phyloP scores from a whole-genome alignment of 495 filamentous ascomycete genomes.

The Mycothermus thermophilus region DNA sequence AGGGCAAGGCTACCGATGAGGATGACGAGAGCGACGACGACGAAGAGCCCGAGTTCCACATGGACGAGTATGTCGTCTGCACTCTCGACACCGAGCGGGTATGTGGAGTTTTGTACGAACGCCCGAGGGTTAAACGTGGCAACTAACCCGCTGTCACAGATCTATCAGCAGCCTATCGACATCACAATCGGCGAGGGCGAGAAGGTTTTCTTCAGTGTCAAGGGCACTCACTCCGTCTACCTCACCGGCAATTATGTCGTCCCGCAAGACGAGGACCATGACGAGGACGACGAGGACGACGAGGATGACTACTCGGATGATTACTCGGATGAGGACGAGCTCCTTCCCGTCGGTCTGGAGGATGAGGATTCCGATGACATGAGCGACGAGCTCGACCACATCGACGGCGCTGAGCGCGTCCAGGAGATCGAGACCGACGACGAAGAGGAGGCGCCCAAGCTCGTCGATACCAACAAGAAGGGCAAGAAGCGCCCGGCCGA shows the following conservation, averaged over 20 bases:
- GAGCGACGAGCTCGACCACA: slow-evolving; percentile 73
- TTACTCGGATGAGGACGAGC: slow-evolving; percentile 47
- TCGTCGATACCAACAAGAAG: slow-evolving; percentile 51
- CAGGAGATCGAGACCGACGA: slow-evolving; percentile 78
- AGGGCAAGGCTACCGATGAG: slow-evolving; percentile 54
- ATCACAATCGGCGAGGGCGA: slow-evolving; percentile 78
- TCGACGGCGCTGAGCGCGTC: slow-evolving; percentile 64
- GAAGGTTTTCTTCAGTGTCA: slow-evolving; percentile 77
- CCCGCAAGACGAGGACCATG: slow-evolving; percentile 35
- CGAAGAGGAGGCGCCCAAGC: slow-evolving; percentile 57
- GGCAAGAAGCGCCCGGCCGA: slow-evolving; percentile 71
- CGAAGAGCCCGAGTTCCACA: slow-evolving; percentile 49
- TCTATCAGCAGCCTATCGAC: slow-evolving; percentile 90
- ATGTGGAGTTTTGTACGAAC: slow-evolving; percentile 7
- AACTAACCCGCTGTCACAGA: slow-evolving; percentile 39
- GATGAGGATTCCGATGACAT: slow-evolving; percentile 51
- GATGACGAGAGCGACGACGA: slow-evolving; percentile 44
- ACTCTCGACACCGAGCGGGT: slow-evolving; percentile 68
- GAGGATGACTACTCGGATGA: slow-evolving; percentile 54
- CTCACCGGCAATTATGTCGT: slow-evolving; percentile 91
- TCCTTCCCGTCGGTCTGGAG: slow-evolving; percentile 46
- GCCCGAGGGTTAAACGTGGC: not conserved
- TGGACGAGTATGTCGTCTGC: slow-evolving; percentile 85
- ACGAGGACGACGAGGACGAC: slow-evolving; percentile 36
- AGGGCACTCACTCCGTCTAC: slow-evolving; percentile 77